phyloP scores from a whole-genome alignment of 257 asterid species.

The Solanum dulcamara region DNA sequence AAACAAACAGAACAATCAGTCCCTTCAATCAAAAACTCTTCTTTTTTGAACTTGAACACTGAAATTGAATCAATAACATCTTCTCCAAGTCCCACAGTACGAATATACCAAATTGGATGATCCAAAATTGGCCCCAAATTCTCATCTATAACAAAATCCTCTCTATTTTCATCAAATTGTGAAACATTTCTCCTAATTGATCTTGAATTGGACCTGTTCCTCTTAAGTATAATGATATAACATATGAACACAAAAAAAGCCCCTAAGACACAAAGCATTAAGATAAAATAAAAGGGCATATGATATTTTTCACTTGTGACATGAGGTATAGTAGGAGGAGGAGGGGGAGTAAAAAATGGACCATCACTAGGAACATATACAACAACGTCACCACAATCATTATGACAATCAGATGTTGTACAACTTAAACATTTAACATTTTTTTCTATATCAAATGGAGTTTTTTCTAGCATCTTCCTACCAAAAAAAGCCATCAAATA shows the following conservation, averaged over 20 bases:
- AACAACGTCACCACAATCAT: not conserved
- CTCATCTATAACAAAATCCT: constrained; percentile 23
- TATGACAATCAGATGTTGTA: not conserved
- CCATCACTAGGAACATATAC: not conserved
- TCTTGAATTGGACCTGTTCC: constrained; percentile 19
- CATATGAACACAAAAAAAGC: constrained; percentile 28
- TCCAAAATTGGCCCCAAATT: constrained; percentile 31
- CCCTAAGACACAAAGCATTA: constrained; percentile 48
- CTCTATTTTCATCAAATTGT: constrained; percentile 1
- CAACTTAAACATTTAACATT: not conserved
- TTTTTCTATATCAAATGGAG: not conserved
- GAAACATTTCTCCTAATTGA: not conserved
- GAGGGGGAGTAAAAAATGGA: not conserved
- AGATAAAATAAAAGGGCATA: constrained; percentile 25
- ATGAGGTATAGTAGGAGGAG: not conserved
- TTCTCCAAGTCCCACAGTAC: constrained; percentile 46
- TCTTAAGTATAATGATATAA: constrained; percentile 26
- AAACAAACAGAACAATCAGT: constrained; percentile 67
- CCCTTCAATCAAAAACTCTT: constrained; percentile 32
- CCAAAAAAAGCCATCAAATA: not conserved
- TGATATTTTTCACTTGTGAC: constrained; percentile 6
- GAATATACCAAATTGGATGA: constrained; percentile 61
- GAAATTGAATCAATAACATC: constrained; percentile 53
- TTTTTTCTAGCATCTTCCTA: not conserved
- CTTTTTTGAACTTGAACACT: constrained; percentile 27